Evolutionary conservation across 768 basidiomycete genomes (phyloP).

Genomic region (Brasilioporus rufonigricans): DNA sequence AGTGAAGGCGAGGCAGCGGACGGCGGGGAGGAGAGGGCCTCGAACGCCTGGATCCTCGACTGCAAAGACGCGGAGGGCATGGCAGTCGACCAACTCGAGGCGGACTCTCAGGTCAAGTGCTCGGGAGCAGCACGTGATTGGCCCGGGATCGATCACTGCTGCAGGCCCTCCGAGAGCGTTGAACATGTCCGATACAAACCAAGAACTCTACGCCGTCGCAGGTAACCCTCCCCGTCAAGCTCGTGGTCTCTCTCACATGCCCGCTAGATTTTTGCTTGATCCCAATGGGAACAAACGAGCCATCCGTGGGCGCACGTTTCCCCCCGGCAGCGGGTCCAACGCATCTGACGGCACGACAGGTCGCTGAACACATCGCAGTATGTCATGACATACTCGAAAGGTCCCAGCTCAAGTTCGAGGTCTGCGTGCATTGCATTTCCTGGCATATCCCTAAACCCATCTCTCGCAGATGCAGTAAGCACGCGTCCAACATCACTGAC

Average conservation of each 20-base stretch:
- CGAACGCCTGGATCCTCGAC: slow-evolving; percentile 64
- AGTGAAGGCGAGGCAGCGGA: slow-evolving; percentile 18
- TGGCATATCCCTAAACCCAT: neutral
- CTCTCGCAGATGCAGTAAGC: slow-evolving; percentile 38
- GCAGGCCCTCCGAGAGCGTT: neutral
- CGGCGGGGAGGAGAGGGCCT: slow-evolving; percentile 43
- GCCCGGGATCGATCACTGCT: neutral
- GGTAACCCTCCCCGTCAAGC: slow-evolving; percentile 38
- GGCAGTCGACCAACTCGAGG: slow-evolving; percentile 3
- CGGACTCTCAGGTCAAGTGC: neutral
- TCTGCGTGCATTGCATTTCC: slow-evolving; percentile 28
- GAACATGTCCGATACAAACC: slow-evolving; percentile 12
- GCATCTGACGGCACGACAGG: slow-evolving; percentile 34
- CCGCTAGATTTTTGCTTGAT: slow-evolving; percentile 81
- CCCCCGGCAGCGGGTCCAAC: neutral
- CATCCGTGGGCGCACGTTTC: slow-evolving; percentile 52
- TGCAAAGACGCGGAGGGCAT: slow-evolving; percentile 51
- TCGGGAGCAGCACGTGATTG: neutral
- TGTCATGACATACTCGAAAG: slow-evolving; percentile 81
- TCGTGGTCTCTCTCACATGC: neutral
- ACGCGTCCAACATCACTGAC: neutral
- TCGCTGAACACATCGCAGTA: slow-evolving; percentile 76
- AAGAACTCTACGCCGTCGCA: slow-evolving; percentile 74
- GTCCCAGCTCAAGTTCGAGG: slow-evolving; percentile 81
- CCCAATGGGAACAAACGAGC: slow-evolving; percentile 73